Base-by-base conservation (phyloP, 1,284 basidiomycete species). In the Ustanciosporium gigantosporum region DNA sequence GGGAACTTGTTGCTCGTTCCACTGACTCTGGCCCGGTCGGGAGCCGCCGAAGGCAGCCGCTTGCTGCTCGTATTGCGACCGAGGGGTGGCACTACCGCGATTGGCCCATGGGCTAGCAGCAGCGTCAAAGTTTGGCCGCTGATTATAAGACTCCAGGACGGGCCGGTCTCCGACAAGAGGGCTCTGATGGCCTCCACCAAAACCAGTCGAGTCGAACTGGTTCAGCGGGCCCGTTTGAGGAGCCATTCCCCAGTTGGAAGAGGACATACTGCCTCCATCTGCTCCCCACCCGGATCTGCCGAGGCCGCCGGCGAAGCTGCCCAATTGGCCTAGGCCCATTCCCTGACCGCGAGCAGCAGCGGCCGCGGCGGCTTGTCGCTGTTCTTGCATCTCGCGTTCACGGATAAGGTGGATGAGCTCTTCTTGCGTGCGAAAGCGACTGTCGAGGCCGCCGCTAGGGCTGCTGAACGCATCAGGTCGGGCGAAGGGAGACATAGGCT, bases 331-430 rank as follows among this genome's bases (percentile, higher is more conserved):
- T n/a, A 60, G 44, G 19, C 46, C 40, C 39, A 65, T 47, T 15
- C 48, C 49, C 1, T 40, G 56, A 14, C 51, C 60, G 19, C 65
- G 60, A 17, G 48, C 65, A 21, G 51, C 65, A 9, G 59, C 65
- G 15, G 60, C 59, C 4, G 52, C 46, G 1, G 46, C 46, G 14
- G 48, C 56, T 9, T 61, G 61, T 36, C 58, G 52, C 37, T 70
- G 68, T 27, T 70, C 65, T 24, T 68, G 57, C 39, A 70, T 7
- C 38, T 70, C 68, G 17, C 68, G 56, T 37, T 70, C 65, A 16
- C 68, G 57, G 22, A 67, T 39, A 20, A 68, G 46, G 14, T 52
- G 49, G 15, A 68, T 45, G 41, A 66, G 46, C 15, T 68, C 68
- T 16, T 70, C 68, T 31, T 62, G 68, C 21, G 47, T 53, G n/a